A percentile compares a stretch with the other conserved stretches of the same genome.
phyloP scores from a whole-genome alignment of 495 filamentous ascomycete species.

The Astrocystis sublimbata region DNA sequence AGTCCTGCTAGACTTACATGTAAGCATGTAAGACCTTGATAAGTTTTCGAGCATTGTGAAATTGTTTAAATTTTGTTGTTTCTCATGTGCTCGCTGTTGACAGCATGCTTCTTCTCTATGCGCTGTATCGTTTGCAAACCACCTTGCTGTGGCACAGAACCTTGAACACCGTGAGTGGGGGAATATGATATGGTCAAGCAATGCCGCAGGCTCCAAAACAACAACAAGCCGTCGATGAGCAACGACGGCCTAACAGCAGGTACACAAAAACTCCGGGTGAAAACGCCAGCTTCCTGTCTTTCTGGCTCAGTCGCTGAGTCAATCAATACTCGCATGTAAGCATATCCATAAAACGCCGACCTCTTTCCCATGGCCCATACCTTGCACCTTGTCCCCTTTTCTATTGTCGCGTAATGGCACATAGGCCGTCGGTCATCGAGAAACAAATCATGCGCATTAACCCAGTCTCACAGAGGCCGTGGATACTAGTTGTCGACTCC shows the following conservation, averaged over 20 bases:
- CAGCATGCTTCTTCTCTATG: not conserved
- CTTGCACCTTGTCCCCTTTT: not conserved
- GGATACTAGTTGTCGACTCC: not conserved
- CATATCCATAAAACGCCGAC: constrained; percentile 23
- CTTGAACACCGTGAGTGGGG: not conserved
- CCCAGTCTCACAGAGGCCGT: not conserved
- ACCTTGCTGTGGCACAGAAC: not conserved
- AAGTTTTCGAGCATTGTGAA: no score
- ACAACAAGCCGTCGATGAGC: constrained; percentile 9
- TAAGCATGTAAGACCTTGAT: no score
- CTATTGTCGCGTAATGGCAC: constrained; percentile 14
- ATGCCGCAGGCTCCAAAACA: not conserved
- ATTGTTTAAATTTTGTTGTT: no score
- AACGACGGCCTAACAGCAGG: not conserved
- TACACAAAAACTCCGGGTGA: constrained; percentile 35
- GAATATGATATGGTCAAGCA: not conserved
- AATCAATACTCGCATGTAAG: constrained; percentile 3
- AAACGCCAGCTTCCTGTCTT: constrained; percentile 32
- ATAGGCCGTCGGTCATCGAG: constrained; percentile 27
- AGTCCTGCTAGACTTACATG: no score
- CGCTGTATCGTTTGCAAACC: not conserved
- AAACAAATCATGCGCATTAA: constrained; percentile 19
- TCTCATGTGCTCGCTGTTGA: no score
- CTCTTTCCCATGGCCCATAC: constrained; percentile 5
- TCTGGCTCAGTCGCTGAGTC: constrained; percentile 13